A percentile compares a stretch with the other conserved stretches of the same genome.
Evolutionary conservation across 2,329 filamentous ascomycete species (phyloP).

Genomic region (Stagonosporopsis chrysanthemi): DNA sequence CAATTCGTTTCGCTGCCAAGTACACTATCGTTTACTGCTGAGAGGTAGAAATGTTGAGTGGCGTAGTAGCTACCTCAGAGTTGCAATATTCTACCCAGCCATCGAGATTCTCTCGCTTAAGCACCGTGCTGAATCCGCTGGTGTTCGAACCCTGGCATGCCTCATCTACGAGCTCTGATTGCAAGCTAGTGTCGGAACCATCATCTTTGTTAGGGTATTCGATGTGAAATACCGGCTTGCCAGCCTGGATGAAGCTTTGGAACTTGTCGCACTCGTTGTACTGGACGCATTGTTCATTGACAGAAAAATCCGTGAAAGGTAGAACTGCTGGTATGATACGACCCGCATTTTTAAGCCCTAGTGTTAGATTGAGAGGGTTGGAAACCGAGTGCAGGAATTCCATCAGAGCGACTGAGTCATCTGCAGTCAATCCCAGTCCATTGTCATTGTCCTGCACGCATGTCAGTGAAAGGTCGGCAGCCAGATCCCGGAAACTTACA

Average conservation of each 20-base stretch:
- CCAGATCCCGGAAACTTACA: not conserved
- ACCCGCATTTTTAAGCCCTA: not conserved
- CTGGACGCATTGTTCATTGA: not conserved
- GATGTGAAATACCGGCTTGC: not conserved
- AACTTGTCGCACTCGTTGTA: not conserved
- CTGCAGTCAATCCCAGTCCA: not conserved
- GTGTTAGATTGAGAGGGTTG: not conserved
- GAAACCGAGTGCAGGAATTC: not conserved
- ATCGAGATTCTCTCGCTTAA: not conserved
- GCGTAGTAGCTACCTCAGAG: not conserved
- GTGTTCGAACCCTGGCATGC: not conserved
- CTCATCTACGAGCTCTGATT: not conserved
- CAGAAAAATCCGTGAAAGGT: not conserved
- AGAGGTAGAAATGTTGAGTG: not conserved
- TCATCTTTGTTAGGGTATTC: not conserved
- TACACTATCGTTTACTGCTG: no score
- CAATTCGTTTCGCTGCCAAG: no score
- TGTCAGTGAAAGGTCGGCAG: not conserved
- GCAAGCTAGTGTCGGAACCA: not conserved
- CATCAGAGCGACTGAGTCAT: not conserved
- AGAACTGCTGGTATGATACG: not conserved
- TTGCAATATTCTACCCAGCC: not conserved
- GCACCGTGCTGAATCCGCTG: not conserved
- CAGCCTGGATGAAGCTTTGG: not conserved
- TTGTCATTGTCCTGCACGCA: not conserved